Evolutionary conservation across 805 yeast genomes (phyloP).

Genomic region (Pachysolen tannophilus): DNA sequence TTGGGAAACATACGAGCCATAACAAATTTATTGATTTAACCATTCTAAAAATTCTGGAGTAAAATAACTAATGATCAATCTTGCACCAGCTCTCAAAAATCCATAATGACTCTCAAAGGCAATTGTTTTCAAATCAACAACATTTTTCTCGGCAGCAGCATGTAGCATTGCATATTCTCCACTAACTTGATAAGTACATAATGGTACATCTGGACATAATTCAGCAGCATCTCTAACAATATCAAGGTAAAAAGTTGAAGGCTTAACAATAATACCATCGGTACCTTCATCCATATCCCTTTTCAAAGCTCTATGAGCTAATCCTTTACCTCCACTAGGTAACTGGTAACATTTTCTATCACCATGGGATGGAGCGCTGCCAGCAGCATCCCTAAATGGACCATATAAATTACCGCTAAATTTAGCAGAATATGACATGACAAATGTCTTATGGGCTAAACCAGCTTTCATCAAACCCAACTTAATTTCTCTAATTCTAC

Average conservation of each 20-base stretch:
- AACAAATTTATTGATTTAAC: too few relatives aligned
- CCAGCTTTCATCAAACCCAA: slow-evolving; percentile 71
- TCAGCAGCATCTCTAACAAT: slow-evolving; percentile 82
- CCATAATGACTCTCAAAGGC: slow-evolving; percentile 88
- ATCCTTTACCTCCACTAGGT: slow-evolving; percentile 87
- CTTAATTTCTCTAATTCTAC: slow-evolving; percentile 84
- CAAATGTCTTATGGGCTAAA: slow-evolving; percentile 79
- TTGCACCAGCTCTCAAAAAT: slow-evolving; percentile 91
- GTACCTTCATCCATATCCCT: slow-evolving; percentile 92
- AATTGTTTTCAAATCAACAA: slow-evolving; percentile 73
- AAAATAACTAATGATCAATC: slow-evolving; percentile 82
- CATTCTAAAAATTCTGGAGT: slow-evolving; percentile 95
- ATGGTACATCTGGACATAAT: slow-evolving; percentile 75
- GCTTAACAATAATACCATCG: slow-evolving; percentile 92
- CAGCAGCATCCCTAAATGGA: slow-evolving; percentile 97
- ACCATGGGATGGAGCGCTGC: slow-evolving; percentile 81
- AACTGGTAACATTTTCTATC: slow-evolving; percentile 91
- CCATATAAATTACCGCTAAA: slow-evolving; percentile 89
- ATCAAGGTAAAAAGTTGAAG: slow-evolving; percentile 92
- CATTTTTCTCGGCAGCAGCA: slow-evolving; percentile 95
- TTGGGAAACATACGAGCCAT: too few relatives aligned
- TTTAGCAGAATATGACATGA: slow-evolving; percentile 92
- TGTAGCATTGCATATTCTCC: slow-evolving; percentile 98
- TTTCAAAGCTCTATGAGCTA: slow-evolving; percentile 83
- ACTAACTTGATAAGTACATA: slow-evolving; percentile 92